phyloP scores from a whole-genome alignment of 257 asterid genomes.

The Solanum tarapatanum region DNA sequence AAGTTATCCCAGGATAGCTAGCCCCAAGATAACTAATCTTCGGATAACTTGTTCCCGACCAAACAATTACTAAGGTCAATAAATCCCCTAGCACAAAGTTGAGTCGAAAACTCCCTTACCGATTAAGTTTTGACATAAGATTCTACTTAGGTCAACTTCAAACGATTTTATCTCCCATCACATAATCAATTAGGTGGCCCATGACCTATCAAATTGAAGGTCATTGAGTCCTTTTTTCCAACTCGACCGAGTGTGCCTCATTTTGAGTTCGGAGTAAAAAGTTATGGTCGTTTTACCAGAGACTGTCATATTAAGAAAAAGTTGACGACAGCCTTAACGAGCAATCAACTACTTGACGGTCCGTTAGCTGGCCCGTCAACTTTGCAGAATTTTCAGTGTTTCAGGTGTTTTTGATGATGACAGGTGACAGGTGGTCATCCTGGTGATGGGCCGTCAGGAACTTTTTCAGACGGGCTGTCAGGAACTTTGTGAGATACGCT shows the following conservation, averaged over 20 bases:
- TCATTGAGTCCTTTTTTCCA: background rate
- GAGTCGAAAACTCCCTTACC: background rate
- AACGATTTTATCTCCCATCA: background rate
- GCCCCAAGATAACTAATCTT: too few relatives aligned
- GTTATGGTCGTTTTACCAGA: too few relatives aligned
- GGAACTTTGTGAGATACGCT: too few relatives aligned
- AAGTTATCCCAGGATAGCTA: too few relatives aligned
- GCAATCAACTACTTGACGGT: background rate
- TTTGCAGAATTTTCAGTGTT: too few relatives aligned
- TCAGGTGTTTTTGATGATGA: too few relatives aligned
- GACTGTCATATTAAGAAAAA: background rate
- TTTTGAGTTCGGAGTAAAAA: too few relatives aligned
- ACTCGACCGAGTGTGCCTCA: background rate
- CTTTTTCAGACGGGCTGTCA: too few relatives aligned
- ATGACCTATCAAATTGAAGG: background rate
- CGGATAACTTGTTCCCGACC: too few relatives aligned
- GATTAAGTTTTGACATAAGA: background rate
- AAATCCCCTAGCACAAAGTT: background rate
- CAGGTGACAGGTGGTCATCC: too few relatives aligned
- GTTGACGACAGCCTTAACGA: background rate
- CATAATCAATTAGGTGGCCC: background rate
- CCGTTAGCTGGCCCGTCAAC: background rate
- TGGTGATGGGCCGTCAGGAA: too few relatives aligned
- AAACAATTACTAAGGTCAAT: too few relatives aligned
- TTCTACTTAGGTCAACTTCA: background rate